phyloP scores from a whole-genome alignment of 768 basidiomycete species.

The Cystofilobasidium ferigula region DNA sequence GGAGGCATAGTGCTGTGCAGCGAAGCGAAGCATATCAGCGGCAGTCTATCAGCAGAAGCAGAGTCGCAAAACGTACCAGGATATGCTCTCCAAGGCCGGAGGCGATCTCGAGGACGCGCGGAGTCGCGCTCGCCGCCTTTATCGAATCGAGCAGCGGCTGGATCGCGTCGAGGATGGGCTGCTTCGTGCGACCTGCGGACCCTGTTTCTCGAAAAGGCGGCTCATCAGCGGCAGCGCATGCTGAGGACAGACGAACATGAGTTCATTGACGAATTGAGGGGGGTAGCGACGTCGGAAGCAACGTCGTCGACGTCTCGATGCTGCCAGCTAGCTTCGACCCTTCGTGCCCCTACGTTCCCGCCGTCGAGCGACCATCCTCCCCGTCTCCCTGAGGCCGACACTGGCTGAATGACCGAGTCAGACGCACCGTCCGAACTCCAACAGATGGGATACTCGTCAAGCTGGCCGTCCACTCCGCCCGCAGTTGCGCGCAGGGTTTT shows the following conservation, averaged over 20 bases:
- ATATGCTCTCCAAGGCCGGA: conserved; percentile 17
- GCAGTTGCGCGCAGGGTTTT: neutral
- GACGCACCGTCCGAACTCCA: conserved; percentile 9
- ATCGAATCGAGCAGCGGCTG: neutral
- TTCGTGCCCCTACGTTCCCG: no score
- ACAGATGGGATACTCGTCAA: neutral
- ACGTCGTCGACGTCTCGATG: no score
- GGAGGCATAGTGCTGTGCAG: neutral
- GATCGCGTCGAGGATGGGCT: neutral
- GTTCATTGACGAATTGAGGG: no score
- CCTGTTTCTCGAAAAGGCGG: neutral
- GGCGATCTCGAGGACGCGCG: conserved; percentile 18
- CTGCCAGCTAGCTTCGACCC: no score
- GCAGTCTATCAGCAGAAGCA: neutral
- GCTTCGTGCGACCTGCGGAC: conserved; percentile 11
- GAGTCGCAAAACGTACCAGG: neutral
- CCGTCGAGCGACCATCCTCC: no score
- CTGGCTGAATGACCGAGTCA: neutral
- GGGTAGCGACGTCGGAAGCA: no score
- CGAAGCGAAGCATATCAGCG: neutral
- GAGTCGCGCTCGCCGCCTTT: neutral
- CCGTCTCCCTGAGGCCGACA: no score
- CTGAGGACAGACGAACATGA: no score
- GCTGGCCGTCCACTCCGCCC: neutral
- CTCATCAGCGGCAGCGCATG: neutral